Evolutionary conservation across 108 stramenopile species (phyloP).

Genomic region (Discostella pseudostelligera): DNA sequence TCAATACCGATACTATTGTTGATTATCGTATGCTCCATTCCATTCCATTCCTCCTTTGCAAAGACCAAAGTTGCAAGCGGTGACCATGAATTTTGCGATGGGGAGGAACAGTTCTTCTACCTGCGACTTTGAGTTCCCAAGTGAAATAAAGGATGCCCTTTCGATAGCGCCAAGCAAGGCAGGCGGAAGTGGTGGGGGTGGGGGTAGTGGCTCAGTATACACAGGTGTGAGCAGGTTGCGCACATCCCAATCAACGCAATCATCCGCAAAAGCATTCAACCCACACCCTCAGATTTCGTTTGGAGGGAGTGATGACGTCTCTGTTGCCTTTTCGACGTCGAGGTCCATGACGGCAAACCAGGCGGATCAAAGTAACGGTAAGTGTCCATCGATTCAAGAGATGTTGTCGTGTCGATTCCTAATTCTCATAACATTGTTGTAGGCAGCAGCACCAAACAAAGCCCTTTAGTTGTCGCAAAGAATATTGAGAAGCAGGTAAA

Average conservation of each 20-base stretch:
- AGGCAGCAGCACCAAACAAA: conserved; percentile 5
- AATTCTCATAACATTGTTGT: conserved; percentile 2
- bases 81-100: neutral
- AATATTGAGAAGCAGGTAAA: conserved; percentile 74
- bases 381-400: neutral
- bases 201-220: conserved; percentile 6
- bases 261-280: neutral
- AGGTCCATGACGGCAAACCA: conserved; percentile 3
- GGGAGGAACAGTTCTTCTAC: neutral
- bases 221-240: conserved; percentile 7
- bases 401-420: neutral
- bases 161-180: conserved; percentile 11
- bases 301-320: conserved; percentile 6
- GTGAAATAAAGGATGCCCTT: conserved; percentile 14
- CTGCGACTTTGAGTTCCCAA: conserved; percentile 17
- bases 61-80: neutral
- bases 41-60: no score
- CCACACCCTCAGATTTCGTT: conserved; percentile 7
- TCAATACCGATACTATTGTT: no score
- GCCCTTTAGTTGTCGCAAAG: conserved; percentile 15
- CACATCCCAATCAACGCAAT: conserved; percentile 9
- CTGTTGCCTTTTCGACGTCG: conserved; percentile 8
- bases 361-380: neutral
- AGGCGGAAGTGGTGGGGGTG: conserved; percentile 4
- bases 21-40: no score